These are phyloP conservation scores for Ascosphaera pollenicola DNA, from an alignment of 2,329 filamentous ascomycete species.

Conservation along the genomic window DNA sequence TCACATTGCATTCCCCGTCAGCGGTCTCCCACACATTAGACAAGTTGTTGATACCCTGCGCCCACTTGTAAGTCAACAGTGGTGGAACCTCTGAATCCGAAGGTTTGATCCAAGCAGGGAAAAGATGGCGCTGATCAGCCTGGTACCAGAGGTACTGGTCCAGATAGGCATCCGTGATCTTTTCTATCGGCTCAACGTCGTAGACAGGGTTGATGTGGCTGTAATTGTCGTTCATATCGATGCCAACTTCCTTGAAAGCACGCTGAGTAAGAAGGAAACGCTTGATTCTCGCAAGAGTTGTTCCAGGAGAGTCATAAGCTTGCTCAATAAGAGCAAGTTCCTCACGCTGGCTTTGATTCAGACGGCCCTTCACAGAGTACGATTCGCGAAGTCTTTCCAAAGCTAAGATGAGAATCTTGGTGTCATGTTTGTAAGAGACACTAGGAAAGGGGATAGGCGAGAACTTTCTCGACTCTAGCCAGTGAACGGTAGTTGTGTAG, in stretches of 20 bases:
- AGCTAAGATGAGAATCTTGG: conserved; percentile 91
- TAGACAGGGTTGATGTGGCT: conserved; percentile 98
- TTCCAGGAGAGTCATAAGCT: conserved; percentile 93
- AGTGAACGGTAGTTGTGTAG: conserved; percentile 96
- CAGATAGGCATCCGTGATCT: conserved; percentile 96
- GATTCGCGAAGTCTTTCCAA: conserved; percentile 82
- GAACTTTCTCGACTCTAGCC: conserved; percentile 95
- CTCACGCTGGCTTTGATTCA: conserved; percentile 95
- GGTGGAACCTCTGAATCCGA: conserved; percentile 96
- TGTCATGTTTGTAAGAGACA: conserved; percentile 98
- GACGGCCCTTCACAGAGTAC: conserved; percentile 88
- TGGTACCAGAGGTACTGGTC: conserved; percentile 99
- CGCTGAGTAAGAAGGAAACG: conserved; percentile 90
- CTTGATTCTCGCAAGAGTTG: conserved; percentile 89
- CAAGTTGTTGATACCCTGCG: conserved; percentile 96
- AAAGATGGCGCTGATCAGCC: conserved; percentile 87
- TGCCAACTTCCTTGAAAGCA: conserved; percentile 97
- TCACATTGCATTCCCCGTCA: conserved; percentile 91
- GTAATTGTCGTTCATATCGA: conserved; percentile 99
- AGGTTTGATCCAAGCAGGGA: conserved; percentile 97
- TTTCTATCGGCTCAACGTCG: conserved; percentile 96
- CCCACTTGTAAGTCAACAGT: conserved; percentile 92
- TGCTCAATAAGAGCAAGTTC: conserved; percentile 94
- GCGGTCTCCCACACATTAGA: conserved; percentile 86
- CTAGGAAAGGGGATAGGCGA: conserved; percentile 97